Evolutionary conservation across 225 moss, liverwort and hornwort genomes (phyloP).

Genomic region (Marchantia paleacea): DNA sequence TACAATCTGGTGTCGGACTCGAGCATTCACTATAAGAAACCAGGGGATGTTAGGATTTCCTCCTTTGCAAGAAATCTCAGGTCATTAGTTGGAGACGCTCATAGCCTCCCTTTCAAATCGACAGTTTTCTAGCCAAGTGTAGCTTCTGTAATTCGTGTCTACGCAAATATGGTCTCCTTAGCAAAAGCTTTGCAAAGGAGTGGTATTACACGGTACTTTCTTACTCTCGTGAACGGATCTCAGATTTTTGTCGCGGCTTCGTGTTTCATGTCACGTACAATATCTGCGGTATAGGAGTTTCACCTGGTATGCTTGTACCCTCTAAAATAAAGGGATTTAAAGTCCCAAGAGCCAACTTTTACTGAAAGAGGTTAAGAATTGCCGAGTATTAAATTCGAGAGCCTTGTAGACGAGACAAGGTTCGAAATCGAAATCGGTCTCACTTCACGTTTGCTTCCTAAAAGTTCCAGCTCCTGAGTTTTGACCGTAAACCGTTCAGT

Average conservation of each 20-base stretch:
- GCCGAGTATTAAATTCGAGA: no score
- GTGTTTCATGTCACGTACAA: not conserved
- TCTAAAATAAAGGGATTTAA: no score
- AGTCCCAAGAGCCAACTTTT: no score
- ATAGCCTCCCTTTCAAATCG: not conserved
- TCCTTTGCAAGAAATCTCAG: not conserved
- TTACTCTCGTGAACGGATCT: not conserved
- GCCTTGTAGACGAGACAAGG: no score
- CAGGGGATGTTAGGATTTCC: no score
- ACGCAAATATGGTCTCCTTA: not conserved
- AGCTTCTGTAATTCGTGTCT: no score
- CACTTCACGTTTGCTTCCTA: no score
- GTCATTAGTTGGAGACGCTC: not conserved
- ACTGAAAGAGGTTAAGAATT: no score
- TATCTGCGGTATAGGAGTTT: not conserved
- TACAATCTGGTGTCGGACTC: not conserved
- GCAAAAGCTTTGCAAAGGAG: not conserved
- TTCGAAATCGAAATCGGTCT: no score
- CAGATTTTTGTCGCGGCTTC: not conserved
- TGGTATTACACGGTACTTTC: not conserved
- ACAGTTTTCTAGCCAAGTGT: not conserved
- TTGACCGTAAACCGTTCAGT: no score
- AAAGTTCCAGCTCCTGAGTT: no score
- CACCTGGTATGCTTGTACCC: not conserved
- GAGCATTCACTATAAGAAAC: not conserved